Evolutionary conservation across 225 moss, liverwort and hornwort genomes (phyloP).

Genomic region (Sphagnum tenellum): DNA sequence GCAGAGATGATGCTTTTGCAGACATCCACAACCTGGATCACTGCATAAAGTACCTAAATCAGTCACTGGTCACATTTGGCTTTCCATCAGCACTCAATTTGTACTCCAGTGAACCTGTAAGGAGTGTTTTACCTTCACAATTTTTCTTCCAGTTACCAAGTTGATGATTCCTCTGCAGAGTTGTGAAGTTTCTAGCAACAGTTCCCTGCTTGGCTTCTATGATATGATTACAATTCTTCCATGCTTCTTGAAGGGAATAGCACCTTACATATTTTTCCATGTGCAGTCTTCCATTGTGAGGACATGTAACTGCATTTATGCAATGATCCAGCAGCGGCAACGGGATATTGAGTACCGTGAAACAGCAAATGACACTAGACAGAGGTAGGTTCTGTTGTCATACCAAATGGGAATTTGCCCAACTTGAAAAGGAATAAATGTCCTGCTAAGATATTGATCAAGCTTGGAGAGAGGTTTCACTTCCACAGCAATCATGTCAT

Average conservation of each 20-base stretch:
- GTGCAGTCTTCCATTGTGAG: slow-evolving; percentile 61
- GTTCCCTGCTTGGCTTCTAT: slow-evolving; percentile 2
- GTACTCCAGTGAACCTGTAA: slow-evolving; percentile 68
- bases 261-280: not conserved
- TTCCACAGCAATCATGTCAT: too few relatives aligned
- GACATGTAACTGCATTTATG: slow-evolving; percentile 83
- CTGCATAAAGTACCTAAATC: slow-evolving; percentile 85
- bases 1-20: slow-evolving; percentile 76
- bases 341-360: slow-evolving; percentile 81
- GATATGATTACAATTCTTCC: not conserved
- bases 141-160: too few relatives aligned
- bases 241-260: too few relatives aligned
- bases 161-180: too few relatives aligned
- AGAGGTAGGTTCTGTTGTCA: slow-evolving; percentile 34
- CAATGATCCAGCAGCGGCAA: slow-evolving; percentile 86
- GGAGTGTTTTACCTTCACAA: not conserved
- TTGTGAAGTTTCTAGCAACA: too few relatives aligned
- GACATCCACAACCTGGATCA: slow-evolving; percentile 89
- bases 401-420: too few relatives aligned
- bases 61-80: slow-evolving; percentile 75
- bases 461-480: too few relatives aligned
- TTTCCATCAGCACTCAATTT: slow-evolving; percentile 71
- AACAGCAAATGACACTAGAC: slow-evolving; percentile 71
- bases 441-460: too few relatives aligned
- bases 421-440: too few relatives aligned